Percentiles rank a stretch among this genome's conserved stretches.
These are phyloP conservation scores for Thermomyces lanuginosus DNA, from an alignment of 2,329 filamentous ascomycete species.

Conservation along the genomic window DNA sequence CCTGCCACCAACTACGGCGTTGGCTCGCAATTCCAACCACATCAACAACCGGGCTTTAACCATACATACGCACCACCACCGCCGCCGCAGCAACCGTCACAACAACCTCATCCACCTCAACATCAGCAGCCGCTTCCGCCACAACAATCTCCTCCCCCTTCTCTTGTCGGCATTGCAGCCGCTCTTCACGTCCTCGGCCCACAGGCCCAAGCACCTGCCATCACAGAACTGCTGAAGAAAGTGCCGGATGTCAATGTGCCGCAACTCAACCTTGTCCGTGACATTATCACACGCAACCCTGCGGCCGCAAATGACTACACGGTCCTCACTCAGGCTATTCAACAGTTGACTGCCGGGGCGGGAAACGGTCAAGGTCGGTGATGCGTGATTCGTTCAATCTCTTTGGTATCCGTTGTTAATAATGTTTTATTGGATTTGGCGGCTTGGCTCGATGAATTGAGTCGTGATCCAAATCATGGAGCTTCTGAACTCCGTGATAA, in stretches of 20 bases:
- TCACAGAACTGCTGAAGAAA: slow-evolving; percentile 53
- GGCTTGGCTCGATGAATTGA: no score
- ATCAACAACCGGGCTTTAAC: slow-evolving; percentile 3
- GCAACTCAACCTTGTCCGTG: slow-evolving; percentile 58
- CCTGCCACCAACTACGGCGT: no score
- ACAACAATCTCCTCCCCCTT: slow-evolving; percentile 9
- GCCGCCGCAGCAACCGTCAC: slow-evolving; percentile 8
- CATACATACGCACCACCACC: slow-evolving; percentile 4
- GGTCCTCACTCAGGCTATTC: slow-evolving; percentile 26
- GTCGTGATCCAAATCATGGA: no score
- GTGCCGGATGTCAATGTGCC: slow-evolving; percentile 50
- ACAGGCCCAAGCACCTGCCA: slow-evolving; percentile 46
- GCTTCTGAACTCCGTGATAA: no score
- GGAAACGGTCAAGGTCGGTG: slow-evolving; percentile 2
- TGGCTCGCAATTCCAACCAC: no score
- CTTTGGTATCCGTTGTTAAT: no score
- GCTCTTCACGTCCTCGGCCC: slow-evolving; percentile 49
- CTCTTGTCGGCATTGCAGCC: slow-evolving; percentile 34
- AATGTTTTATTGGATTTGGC: no score
- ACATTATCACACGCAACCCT: slow-evolving; percentile 50
- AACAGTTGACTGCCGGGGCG: slow-evolving; percentile 9
- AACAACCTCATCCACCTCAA: slow-evolving; percentile 6
- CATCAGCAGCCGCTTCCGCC: slow-evolving; percentile 8
- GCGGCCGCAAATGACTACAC: slow-evolving; percentile 44
- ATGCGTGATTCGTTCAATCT: slow-evolving; percentile 1